Base-by-base conservation (phyloP, 176 grass and related monocot species). In the Typha latifolia region DNA sequence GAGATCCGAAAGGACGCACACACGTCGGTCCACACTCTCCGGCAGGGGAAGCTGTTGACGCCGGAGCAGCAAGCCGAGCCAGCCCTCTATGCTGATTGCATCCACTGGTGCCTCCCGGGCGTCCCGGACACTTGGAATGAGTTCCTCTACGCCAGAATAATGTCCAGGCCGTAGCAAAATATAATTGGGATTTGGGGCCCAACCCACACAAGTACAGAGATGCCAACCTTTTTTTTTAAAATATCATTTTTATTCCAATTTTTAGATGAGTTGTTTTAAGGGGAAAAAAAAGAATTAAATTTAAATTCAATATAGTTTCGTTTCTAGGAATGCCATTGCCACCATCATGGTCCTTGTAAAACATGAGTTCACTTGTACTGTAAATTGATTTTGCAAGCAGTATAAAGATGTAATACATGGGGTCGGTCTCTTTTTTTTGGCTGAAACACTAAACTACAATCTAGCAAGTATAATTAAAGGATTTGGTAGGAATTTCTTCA, bases 1-100 rank as follows among this genome's bases (percentile, higher is more conserved):
- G 89, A 99, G 81, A 80, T 85, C 63, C 83, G 95, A 57, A 94
- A 94, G 65, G 95, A 99, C 7, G 95, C 63, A 0, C 95, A 99
- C 69, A 87, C 95, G 37, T 99, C 95, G 0, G 95, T 99, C 24
- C 79, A 99, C 76, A 99, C 95, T 0, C 72, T 94, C 49, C 73
- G 86, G 31, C 89, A 94, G 70, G 95, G 95, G 24, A 90, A 94
- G 79, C 81, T 94, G 8, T 74, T 99, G 20, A 90, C 89, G 0
- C 26, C 66, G 16, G 79, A 99, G 77, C 89, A 94, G 75, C 72
- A 86, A 69, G 75, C 81, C 0, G 71, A 89, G 69, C 88, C 88
- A 6, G 66, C 80, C 6, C 84, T 72, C 70, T 95, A 86, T 16
- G 86, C 90, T 0, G 90, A 95, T 43, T 95, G 90, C 74, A 95